Evolutionary conservation across 371 early-diverging fungal species (phyloP), one percentile per base, ranked within the genome.

Genomic region (Mortierella sp.): DNA sequence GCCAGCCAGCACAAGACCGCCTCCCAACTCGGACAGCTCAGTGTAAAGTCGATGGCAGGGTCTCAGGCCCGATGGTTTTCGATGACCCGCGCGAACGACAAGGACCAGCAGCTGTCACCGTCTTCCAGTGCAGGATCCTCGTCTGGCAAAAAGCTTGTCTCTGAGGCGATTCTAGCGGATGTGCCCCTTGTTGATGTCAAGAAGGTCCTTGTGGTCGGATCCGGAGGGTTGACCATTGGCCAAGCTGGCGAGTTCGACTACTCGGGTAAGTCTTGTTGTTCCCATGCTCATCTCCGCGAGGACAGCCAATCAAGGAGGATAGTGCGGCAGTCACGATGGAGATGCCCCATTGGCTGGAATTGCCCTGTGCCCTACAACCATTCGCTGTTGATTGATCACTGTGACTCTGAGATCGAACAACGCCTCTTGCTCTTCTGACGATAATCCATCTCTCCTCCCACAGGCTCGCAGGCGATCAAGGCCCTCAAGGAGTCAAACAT

Each of bases 211-310:
- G 94, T 98, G 61, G 93, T 98, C 19, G 98, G 98, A n/a, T 94
- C 95, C 6, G 98, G 98, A 54, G 98, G 98, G 50, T 89, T 98
- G 73, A 93, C 93, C 73, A 98, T 98, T 80, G 98, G 98, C n/a
- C 98, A 98, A 87, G 98, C 98, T 37, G 98, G 98, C 81, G 98
- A 98, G 92, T 98, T 98, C 79, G 98, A 98, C 86, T 98, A 98
- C 89, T 98, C 98, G 19, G 96, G 96, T 92, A 89, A 76, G 82
- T 19, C 31, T 31, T 26, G 16, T 53, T 31, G 21, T 24, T 53
- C 24, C 9, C 26, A 5, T 61, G 31, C 43, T 19, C 40, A 44
- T 43, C 34, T 44, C 43, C 40, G 26, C 44, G 0, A 44, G 40
- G 44, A 9, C 51, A 31, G 48, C 44, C 71, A 71, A 50, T 71